Evolutionary conservation across 345 rosid genomes (phyloP).

Genomic region (Salix arbutifolia): DNA sequence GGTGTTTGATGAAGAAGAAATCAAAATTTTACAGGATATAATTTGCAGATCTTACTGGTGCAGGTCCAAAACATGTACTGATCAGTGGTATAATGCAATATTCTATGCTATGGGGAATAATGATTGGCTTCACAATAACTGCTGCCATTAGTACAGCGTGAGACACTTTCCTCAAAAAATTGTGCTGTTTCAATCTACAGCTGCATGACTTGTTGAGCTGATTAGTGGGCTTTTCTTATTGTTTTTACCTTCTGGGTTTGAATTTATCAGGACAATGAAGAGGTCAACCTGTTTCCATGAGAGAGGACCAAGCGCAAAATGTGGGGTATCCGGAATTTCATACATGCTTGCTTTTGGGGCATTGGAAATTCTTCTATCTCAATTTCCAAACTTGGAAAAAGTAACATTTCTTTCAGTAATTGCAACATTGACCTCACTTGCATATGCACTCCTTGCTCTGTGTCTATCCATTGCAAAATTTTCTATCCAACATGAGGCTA

Average conservation of each 20-base stretch:
- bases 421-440: slow-evolving; percentile 16
- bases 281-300: slow-evolving; percentile 23
- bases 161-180: not conserved
- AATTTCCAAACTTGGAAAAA: slow-evolving; percentile 38
- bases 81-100: slow-evolving; percentile 39
- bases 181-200: too few relatives aligned
- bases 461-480: slow-evolving; percentile 1
- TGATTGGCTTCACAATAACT: slow-evolving; percentile 46
- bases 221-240: not conserved
- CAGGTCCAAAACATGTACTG: not conserved
- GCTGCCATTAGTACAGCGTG: slow-evolving; percentile 41
- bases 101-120: slow-evolving; percentile 32
- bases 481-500: not conserved
- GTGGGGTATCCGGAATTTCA: slow-evolving; percentile 15
- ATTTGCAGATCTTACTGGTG: not conserved
- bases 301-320: slow-evolving; percentile 4
- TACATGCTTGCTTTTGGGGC: slow-evolving; percentile 18
- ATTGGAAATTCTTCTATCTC: slow-evolving; percentile 36
- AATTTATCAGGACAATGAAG: slow-evolving; percentile 16
- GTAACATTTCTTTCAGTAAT: slow-evolving; percentile 9
- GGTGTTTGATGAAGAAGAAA: too few relatives aligned
- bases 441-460: slow-evolving; percentile 10
- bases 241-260: not conserved
- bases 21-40: too few relatives aligned
- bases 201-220: not conserved